Base-by-base conservation (phyloP, 257 asterid genomes). In the Solanum chiquidenum region DNA sequence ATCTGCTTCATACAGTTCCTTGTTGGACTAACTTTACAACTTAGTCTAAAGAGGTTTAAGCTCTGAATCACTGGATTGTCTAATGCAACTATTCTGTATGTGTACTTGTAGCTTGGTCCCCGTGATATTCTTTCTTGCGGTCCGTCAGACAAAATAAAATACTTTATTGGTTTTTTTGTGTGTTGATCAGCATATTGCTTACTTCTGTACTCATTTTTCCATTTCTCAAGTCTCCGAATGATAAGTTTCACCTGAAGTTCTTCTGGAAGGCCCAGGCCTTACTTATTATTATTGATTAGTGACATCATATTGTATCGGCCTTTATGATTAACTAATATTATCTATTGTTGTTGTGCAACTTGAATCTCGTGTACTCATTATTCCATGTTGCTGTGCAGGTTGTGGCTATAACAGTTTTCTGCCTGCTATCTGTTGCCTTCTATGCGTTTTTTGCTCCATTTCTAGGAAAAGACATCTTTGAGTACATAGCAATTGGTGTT, bases 401-500 rank as follows among this genome's bases (percentile, higher is more conserved):
- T 40, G 98, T 96, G 93, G 99, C 99, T 27, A 97, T 97, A 90
- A 97, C 99, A 86, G 98, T 97, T 40, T 97, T 96, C 89, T 96
- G 93, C 94, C 92, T 96, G 87, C 89, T 97, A 87, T 96, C 98
- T 44, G 97, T 97, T 87, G 99, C 98, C 88, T 97, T 96, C 94
- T 97, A 96, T 92, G 98, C 98, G 11, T 97, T 97, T 90, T 97
- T 96, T 49, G 99, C 99, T 88, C 99, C 99, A 80, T 96, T 97
- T 92, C 95, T 97, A 16, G 98, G 99, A 83, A 97, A 95, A 90
- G 93, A 92, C 90, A 90, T 97, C 90, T 97, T 92, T 69, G 98
- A 96, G 92, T 95, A 95, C 92, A 49, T 94, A 11, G 98, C 99
- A 20, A 91, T 91, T 64, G 98, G 98, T 88, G 92, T 97, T 84